Evolutionary conservation across 805 yeast genomes (phyloP).

Genomic region (Lipomyces sp.): DNA sequence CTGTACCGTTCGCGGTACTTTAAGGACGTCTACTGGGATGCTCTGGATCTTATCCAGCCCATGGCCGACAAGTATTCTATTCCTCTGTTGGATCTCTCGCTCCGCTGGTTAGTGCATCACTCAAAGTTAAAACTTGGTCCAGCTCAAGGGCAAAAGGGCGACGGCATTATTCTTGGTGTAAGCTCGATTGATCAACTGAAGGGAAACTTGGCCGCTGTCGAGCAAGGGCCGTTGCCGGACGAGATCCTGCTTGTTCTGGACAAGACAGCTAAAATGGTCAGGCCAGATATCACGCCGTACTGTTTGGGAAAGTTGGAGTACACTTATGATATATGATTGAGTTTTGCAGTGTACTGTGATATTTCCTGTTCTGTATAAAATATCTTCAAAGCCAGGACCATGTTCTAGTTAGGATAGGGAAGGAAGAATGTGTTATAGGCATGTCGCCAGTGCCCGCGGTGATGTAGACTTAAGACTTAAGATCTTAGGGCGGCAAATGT

Average conservation of each 20-base stretch:
- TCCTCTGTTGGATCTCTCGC: slow-evolving; percentile 11
- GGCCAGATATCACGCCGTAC: slow-evolving; percentile 31
- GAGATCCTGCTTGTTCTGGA: slow-evolving; percentile 30
- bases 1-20: slow-evolving; percentile 12
- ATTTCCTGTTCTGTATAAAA: too few relatives aligned
- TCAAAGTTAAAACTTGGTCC: slow-evolving; percentile 13
- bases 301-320: too few relatives aligned
- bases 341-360: too few relatives aligned
- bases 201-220: slow-evolving; percentile 17
- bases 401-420: too few relatives aligned
- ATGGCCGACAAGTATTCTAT: slow-evolving; percentile 11
- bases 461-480: too few relatives aligned
- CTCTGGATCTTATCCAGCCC: slow-evolving; percentile 11
- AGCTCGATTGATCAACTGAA: slow-evolving; percentile 12
- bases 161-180: slow-evolving; percentile 20
- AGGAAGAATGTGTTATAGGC: too few relatives aligned
- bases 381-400: too few relatives aligned
- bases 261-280: slow-evolving; percentile 29
- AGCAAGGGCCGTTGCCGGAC: slow-evolving; percentile 32
- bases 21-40: slow-evolving; percentile 16
- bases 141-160: slow-evolving; percentile 9
- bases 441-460: too few relatives aligned
- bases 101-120: slow-evolving; percentile 22
- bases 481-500: too few relatives aligned
- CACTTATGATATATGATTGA: too few relatives aligned